Conservation (phyloP, 164 flowering plant genomes). For the Magnolia kwangsiensis region DNA sequence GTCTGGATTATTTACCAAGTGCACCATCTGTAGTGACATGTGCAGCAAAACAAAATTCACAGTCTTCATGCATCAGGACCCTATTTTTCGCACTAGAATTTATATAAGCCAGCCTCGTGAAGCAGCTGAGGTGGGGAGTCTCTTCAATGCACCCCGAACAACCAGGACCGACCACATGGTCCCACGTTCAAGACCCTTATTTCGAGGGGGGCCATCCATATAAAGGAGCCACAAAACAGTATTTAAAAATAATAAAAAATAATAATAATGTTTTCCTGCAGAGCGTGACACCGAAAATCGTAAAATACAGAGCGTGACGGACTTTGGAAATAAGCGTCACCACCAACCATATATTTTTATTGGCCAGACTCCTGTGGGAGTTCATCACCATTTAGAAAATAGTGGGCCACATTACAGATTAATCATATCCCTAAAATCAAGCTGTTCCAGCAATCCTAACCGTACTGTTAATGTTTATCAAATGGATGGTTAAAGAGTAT, state of each 20-base stretch:
- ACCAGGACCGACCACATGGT: constrained; percentile 30
- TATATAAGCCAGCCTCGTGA: background rate
- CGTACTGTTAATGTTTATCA: background rate
- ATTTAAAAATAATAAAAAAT: background rate
- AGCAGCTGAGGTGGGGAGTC: background rate
- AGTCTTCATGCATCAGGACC: no score
- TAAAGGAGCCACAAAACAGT: background rate
- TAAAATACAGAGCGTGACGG: constrained; percentile 17
- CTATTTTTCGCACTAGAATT: background rate
- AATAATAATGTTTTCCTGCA: background rate
- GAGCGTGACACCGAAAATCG: constrained; percentile 19
- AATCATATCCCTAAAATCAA: no score
- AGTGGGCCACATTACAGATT: no score
- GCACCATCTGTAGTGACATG: no score
- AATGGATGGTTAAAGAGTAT: background rate
- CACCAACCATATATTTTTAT: background rate
- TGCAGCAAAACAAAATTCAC: no score
- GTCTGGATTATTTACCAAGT: no score
- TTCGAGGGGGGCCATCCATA: constrained; percentile 22
- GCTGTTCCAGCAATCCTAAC: background rate
- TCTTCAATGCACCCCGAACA: constrained; percentile 19
- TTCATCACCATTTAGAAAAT: no score
- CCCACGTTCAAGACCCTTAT: constrained; percentile 40
- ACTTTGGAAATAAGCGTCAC: constrained; percentile 9
- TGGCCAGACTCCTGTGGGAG: background rate